These are phyloP conservation scores for rapeseed (Brassica napus) DNA, from an alignment of 345 rosid species.

Conservation along the genomic window Da-Ae NC_063450.1:28730001-28730500, in stretches of 20 bases:
- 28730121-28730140: no score
- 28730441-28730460: not conserved
- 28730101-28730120: not conserved
- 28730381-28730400: not conserved
- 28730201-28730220: slow-evolving; percentile 6
- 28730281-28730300: slow-evolving; percentile 31
- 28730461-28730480: not conserved
- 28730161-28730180: not conserved
- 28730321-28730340: not conserved
- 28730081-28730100: slow-evolving; percentile 23
- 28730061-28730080: slow-evolving; percentile 40
- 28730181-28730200: not conserved
- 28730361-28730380: not conserved
- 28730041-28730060: slow-evolving; percentile 44
- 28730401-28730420: not conserved
- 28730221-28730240: not conserved
- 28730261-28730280: slow-evolving; percentile 37
- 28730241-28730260: not conserved
- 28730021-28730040: slow-evolving; percentile 44
- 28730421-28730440: not conserved
- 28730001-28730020: slow-evolving; percentile 44
- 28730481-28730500: not conserved
- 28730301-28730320: slow-evolving; percentile 20
- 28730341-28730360: slow-evolving; percentile 11
- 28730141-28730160: no score